phyloP scores from a whole-genome alignment of 1,139 yeast genomes.

The Hansenula sp. region DNA sequence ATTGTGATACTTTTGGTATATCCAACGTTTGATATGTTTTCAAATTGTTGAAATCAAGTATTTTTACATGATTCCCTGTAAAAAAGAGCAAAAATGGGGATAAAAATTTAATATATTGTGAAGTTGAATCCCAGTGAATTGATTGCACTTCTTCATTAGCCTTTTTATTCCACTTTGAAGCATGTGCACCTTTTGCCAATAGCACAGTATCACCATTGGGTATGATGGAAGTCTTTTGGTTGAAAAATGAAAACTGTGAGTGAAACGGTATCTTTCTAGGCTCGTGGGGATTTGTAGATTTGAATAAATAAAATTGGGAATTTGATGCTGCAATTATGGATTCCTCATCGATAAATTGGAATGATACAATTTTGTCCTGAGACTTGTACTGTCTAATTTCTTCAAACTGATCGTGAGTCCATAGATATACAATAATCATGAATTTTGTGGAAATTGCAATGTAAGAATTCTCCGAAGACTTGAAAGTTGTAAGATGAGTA shows the following conservation, averaged over 20 bases:
- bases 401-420: constrained; percentile 1
- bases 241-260: constrained; percentile 4
- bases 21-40: constrained; percentile 26
- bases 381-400: constrained; percentile 3
- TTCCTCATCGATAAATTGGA: constrained; percentile 2
- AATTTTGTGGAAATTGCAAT: constrained; percentile 1
- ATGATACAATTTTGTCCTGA: not conserved
- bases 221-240: constrained; percentile 3
- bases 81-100: constrained; percentile 46
- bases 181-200: constrained; percentile 21
- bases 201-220: not conserved
- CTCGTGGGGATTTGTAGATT: not conserved
- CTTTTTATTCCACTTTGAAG: constrained; percentile 20
- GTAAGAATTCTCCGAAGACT: not conserved
- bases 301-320: not conserved
- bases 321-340: constrained; percentile 1
- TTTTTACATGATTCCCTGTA: constrained; percentile 38
- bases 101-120: constrained; percentile 32
- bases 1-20: constrained; percentile 10
- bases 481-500: not conserved
- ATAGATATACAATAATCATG: constrained; percentile 2
- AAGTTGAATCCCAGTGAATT: constrained; percentile 28
- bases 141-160: constrained; percentile 12
- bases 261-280: not conserved
- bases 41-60: constrained; percentile 38